Percentiles rank a stretch among this genome's conserved stretches.
These are phyloP conservation scores for Backusella mclennaniae DNA, from an alignment of 192 early-diverging fungal species.

Conservation along the genomic window DNA sequence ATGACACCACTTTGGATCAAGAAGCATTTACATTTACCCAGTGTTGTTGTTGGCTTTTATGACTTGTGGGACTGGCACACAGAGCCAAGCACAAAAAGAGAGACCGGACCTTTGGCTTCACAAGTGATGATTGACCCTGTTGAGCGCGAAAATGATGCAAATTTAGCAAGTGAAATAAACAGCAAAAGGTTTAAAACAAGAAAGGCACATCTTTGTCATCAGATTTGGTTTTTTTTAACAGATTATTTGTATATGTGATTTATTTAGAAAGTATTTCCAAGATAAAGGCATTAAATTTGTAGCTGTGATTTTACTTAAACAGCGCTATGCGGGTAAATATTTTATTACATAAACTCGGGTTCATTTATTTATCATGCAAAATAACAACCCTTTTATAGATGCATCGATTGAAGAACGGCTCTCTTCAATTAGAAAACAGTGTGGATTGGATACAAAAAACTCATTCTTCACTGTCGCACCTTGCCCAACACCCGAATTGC, in stretches of 20 bases:
- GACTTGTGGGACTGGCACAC: constrained; percentile 58
- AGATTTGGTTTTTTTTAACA: not conserved
- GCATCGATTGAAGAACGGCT: constrained; percentile 69
- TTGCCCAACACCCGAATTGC: constrained; percentile 45
- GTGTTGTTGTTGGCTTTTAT: constrained; percentile 67
- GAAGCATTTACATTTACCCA: constrained; percentile 64
- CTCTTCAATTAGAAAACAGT: constrained; percentile 59
- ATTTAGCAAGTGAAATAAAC: constrained; percentile 63
- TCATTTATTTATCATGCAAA: not conserved
- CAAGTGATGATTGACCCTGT: constrained; percentile 39
- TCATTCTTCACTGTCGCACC: constrained; percentile 66
- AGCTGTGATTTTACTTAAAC: constrained; percentile 63
- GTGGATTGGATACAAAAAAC: constrained; percentile 65
- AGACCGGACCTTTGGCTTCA: constrained; percentile 37
- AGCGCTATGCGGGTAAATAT: constrained; percentile 49
- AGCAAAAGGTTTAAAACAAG: constrained; percentile 55
- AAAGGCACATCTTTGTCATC: not conserved
- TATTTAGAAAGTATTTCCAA: constrained; percentile 55
- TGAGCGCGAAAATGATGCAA: constrained; percentile 63
- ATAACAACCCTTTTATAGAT: constrained; percentile 25
- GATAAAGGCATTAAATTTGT: constrained; percentile 74
- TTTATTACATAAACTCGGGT: not conserved
- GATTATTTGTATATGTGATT: not conserved
- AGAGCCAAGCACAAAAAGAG: constrained; percentile 21
- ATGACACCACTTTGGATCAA: constrained; percentile 68